Conservation (phyloP, 805 yeast species). For the Vanderwaltozyma tropicalis region DNA sequence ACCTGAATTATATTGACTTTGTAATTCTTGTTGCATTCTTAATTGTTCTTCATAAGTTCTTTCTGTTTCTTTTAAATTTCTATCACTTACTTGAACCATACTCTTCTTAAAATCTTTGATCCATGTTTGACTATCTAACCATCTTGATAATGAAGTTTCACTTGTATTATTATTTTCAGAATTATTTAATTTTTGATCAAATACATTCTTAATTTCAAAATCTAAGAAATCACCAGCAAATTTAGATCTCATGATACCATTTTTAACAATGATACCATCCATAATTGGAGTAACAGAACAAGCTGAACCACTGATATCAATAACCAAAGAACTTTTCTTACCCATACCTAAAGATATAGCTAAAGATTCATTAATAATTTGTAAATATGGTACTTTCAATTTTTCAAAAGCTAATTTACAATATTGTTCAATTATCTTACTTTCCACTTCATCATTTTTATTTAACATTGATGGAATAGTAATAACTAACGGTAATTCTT, state of each 20-base stretch:
- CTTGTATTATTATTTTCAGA: neutral
- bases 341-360: constrained; percentile 73
- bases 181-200: constrained; percentile 19
- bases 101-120: constrained; percentile 23
- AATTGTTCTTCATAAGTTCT: constrained; percentile 18
- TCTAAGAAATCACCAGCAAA: constrained; percentile 82
- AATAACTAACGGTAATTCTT: constrained; percentile 56
- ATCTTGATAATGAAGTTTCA: constrained; percentile 11
- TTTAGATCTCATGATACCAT: constrained; percentile 54
- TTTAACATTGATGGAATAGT: constrained; percentile 24
- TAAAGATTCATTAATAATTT: constrained; percentile 65
- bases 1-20: constrained; percentile 5
- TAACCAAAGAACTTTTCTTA: constrained; percentile 63
- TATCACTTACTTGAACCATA: constrained; percentile 24
- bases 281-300: constrained; percentile 66
- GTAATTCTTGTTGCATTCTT: constrained; percentile 14
- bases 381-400: constrained; percentile 64
- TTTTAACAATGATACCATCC: constrained; percentile 61
- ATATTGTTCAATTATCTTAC: constrained; percentile 42
- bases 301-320: constrained; percentile 67
- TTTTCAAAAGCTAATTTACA: constrained; percentile 68
- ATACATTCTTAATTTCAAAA: constrained; percentile 45
- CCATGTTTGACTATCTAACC: constrained; percentile 24
- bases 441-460: constrained; percentile 13
- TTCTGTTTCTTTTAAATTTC: constrained; percentile 16